phyloP scores from a whole-genome alignment of 352 stramenopile genomes.

The Phytophthora capsici region DNA sequence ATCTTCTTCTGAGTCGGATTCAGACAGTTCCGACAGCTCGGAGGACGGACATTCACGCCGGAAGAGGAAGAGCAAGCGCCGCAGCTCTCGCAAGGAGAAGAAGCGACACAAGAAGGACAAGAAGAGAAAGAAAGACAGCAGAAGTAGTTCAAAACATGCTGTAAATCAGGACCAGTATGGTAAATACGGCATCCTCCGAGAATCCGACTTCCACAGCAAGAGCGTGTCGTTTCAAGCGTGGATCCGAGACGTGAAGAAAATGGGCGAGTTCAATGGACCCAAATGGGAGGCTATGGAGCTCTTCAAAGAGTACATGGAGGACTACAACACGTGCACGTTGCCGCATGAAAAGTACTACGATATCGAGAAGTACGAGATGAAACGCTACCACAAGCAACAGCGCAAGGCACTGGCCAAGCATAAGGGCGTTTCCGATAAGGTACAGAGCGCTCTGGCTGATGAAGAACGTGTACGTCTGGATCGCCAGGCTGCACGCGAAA shows the following conservation, averaged over 20 bases:
- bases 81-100: slow-evolving; percentile 38
- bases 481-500: slow-evolving; percentile 52
- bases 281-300: slow-evolving; percentile 91
- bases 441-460: slow-evolving; percentile 44
- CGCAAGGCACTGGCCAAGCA: slow-evolving; percentile 48
- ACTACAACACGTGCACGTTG: slow-evolving; percentile 98
- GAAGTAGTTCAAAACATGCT: slow-evolving; percentile 47
- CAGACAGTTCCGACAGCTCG: slow-evolving; percentile 45
- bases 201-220: slow-evolving; percentile 93
- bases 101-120: slow-evolving; percentile 45
- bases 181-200: slow-evolving; percentile 96
- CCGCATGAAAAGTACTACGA: slow-evolving; percentile 98
- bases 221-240: slow-evolving; percentile 95
- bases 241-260: slow-evolving; percentile 94
- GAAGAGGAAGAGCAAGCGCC: slow-evolving; percentile 35
- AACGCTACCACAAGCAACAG: slow-evolving; percentile 90
- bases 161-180: slow-evolving; percentile 94
- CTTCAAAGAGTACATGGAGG: slow-evolving; percentile 95
- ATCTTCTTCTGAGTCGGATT: slow-evolving; percentile 30
- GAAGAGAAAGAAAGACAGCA: slow-evolving; percentile 36
- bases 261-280: slow-evolving; percentile 83
- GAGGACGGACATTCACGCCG: slow-evolving; percentile 37
- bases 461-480: slow-evolving; percentile 76
- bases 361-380: slow-evolving; percentile 98
- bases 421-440: slow-evolving; percentile 19